Evolutionary conservation across 768 basidiomycete species (phyloP), one percentile per base, ranked within the genome.

Genomic region (Symmetrospora coprosmae): DNA sequence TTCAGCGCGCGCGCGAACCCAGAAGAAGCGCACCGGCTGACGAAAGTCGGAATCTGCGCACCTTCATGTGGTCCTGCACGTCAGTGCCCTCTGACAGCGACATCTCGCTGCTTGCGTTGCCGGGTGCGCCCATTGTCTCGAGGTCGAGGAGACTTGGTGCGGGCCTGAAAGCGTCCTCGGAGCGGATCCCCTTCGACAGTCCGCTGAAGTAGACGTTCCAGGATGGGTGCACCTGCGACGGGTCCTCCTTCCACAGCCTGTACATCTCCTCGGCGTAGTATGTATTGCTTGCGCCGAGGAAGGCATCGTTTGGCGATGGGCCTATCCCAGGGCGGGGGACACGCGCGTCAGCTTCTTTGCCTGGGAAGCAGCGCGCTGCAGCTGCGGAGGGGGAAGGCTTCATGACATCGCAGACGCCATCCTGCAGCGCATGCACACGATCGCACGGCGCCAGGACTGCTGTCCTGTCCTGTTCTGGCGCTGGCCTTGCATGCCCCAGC

Each of bases 181-280:
- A 84, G 2, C 80, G 75, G 9, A 97, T 71, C 45, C 94, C 94
- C 68, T 83, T 84, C 17, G 30, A 25, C 72, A 97, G 79, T 38
- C 87, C 92, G 2, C 83, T 79, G 71, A 99, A 99, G 75, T 99
- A 99, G 50, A 82, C 79, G 62, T 85, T 79, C 94, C 94, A 99
- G 3, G 90, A 94, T 0, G 80, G 77, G 75, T 99, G 94, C 0
- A 99, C 94, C 21, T 86, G 84, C 64, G 81, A 79, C 40, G 89
- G 87, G 73, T 99, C 66, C 61, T 66, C 50, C 16, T 74, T 73
- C 72, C 72, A 75, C 67, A 84, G 81, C 66, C 82, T 80, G 75
- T 92, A 96, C 92, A 96, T 96, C 74, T 92, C 88, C 60, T 76
- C 91, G 19, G 85, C 85, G 71, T 97, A 97, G 76, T 92, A 90